Conservation (phyloP, 805 yeast species). For the Cyberlindnera meyerae region DNA sequence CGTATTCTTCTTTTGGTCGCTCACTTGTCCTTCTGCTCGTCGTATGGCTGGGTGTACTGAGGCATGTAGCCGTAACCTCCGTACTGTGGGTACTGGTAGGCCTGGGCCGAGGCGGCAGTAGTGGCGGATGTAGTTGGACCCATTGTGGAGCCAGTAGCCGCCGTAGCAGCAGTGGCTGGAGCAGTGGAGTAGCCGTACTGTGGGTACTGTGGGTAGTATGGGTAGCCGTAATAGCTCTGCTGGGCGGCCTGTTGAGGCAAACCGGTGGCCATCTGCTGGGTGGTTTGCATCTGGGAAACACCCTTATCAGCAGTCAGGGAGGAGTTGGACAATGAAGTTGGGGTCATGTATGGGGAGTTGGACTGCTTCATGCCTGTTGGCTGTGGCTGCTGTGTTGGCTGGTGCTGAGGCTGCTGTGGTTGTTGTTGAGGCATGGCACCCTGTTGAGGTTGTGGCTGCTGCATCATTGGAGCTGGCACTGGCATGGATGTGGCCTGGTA, state of each 20-base stretch:
- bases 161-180: constrained; percentile 7
- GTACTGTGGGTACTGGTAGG: constrained; percentile 23
- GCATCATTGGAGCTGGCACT: constrained; percentile 9
- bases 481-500: constrained; percentile 9
- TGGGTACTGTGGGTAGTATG: constrained; percentile 13
- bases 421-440: constrained; percentile 6
- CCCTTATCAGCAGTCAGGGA: constrained; percentile 9
- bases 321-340: constrained; percentile 20
- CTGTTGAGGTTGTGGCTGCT: constrained; percentile 5
- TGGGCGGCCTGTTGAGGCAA: constrained; percentile 6
- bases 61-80: constrained; percentile 23
- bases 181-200: constrained; percentile 14
- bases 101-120: constrained; percentile 7
- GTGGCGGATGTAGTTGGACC: constrained; percentile 6
- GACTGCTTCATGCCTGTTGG: constrained; percentile 7
- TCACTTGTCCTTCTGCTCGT: constrained; percentile 23
- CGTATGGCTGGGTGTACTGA: constrained; percentile 23
- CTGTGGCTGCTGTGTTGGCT: constrained; percentile 8
- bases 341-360: constrained; percentile 23
- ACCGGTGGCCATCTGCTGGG: constrained; percentile 3
- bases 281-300: constrained; percentile 5
- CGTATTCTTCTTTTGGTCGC: no score
- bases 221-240: constrained; percentile 16
- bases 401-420: constrained; percentile 7
- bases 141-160: constrained; percentile 8